Evolutionary conservation across 2,329 filamentous ascomycete genomes (phyloP).

Genomic region (Curvularia sp.): DNA sequence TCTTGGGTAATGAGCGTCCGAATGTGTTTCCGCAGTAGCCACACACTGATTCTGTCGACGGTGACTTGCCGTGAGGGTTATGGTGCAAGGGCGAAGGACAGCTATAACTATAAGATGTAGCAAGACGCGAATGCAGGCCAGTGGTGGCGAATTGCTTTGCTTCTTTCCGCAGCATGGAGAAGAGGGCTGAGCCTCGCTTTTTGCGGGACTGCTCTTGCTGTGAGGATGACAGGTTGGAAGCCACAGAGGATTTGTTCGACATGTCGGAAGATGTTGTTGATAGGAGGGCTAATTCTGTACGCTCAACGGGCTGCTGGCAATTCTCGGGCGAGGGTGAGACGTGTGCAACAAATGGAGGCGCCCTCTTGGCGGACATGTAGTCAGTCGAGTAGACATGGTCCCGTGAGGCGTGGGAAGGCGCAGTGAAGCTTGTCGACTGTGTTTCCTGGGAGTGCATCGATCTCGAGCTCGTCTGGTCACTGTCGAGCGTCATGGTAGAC

Average conservation of each 20-base stretch:
- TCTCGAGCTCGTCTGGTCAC: conserved; percentile 42
- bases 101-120: conserved; percentile 32
- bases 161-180: conserved; percentile 45
- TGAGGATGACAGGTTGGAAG: conserved; percentile 34
- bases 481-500: conserved; percentile 41
- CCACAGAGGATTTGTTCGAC: conserved; percentile 30
- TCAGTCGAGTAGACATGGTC: conserved; percentile 34
- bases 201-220: conserved; percentile 28
- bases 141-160: conserved; percentile 30
- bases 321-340: conserved; percentile 31
- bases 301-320: conserved; percentile 26
- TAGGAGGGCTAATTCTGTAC: conserved; percentile 22
- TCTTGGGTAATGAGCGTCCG: conserved; percentile 50
- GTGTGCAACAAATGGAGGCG: conserved; percentile 24
- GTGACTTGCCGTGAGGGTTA: conserved; percentile 32
- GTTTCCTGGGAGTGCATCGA: conserved; percentile 47
- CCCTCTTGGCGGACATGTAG: conserved; percentile 26
- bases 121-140: conserved; percentile 1
- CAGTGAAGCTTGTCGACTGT: conserved; percentile 45
- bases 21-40: conserved; percentile 51
- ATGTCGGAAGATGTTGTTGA: conserved; percentile 34
- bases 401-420: conserved; percentile 43
- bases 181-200: conserved; percentile 40
- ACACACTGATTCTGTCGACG: conserved; percentile 38
- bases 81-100: conserved; percentile 37